Evolutionary conservation across 164 flowering plant genomes (phyloP).

Genomic region (Paratinospora sagittata): DNA sequence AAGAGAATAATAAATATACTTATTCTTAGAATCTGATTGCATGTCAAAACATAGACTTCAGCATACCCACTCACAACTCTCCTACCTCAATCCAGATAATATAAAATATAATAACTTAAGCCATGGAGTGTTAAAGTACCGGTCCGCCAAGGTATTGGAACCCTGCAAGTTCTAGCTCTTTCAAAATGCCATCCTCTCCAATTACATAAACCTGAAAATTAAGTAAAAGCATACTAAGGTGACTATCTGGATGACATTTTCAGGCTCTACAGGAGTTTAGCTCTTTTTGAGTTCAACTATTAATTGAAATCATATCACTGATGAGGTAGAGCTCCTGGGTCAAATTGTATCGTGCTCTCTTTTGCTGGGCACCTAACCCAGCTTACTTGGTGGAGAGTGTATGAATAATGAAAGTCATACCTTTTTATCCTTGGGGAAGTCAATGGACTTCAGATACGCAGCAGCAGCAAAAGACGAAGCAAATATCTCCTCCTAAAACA

Average conservation of each 20-base stretch:
- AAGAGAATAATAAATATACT: too few species aligned
- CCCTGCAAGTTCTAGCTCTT: conserved; percentile 98
- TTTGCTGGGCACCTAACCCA: too few species aligned
- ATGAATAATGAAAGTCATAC: conserved; percentile 28
- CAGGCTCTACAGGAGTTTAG: background rate
- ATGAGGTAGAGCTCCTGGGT: too few species aligned
- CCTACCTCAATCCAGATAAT: too few species aligned
- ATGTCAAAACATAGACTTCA: too few species aligned
- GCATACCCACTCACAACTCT: too few species aligned
- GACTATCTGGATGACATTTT: background rate
- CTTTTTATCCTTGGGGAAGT: conserved; percentile 96
- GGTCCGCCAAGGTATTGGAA: conserved; percentile 92
- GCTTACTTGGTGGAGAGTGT: background rate
- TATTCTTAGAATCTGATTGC: too few species aligned
- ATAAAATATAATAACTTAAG: background rate
- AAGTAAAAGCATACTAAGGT: conserved; percentile 8
- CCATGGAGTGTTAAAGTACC: conserved; percentile 40
- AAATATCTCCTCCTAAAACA: conserved; percentile 88
- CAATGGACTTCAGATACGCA: conserved; percentile 80
- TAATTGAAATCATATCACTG: too few species aligned
- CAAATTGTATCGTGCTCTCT: too few species aligned
- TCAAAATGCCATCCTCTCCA: conserved; percentile 96
- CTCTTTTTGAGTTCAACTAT: background rate
- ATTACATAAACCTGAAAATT: conserved; percentile 75
- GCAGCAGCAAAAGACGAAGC: conserved; percentile 99